Evolutionary conservation across 1,139 yeast genomes (phyloP).

Genomic region (Taphrina pruni): DNA sequence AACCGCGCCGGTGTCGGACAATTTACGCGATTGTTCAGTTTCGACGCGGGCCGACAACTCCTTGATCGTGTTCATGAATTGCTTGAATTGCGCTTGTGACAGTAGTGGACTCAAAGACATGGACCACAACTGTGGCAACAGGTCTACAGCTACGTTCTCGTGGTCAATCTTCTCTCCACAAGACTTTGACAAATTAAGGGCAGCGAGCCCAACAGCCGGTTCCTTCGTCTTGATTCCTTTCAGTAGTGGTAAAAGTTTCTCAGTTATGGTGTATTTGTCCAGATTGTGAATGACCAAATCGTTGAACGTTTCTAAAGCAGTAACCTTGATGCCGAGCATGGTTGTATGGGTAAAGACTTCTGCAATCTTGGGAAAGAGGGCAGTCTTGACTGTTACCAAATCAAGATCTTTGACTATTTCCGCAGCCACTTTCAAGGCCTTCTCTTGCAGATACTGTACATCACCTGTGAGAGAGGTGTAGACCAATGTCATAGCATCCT

Average conservation of each 20-base stretch:
- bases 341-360: constrained; percentile 82
- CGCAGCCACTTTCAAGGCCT: constrained; percentile 59
- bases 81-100: constrained; percentile 55
- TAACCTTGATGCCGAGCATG: constrained; percentile 73
- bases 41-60: constrained; percentile 54
- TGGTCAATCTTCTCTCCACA: constrained; percentile 53
- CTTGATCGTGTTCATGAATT: constrained; percentile 53
- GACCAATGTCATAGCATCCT: constrained; percentile 53
- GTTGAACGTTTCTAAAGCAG: constrained; percentile 70
- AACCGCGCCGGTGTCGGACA: constrained; percentile 42
- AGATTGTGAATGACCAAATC: constrained; percentile 64
- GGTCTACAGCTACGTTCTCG: constrained; percentile 56
- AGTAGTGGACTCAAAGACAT: constrained; percentile 59
- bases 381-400: constrained; percentile 74
- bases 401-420: constrained; percentile 61
- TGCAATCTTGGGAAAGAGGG: constrained; percentile 72
- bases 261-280: constrained; percentile 74
- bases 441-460: constrained; percentile 62
- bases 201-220: constrained; percentile 64
- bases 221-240: constrained; percentile 79
- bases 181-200: constrained; percentile 61
- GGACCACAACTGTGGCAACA: constrained; percentile 60
- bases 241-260: constrained; percentile 77
- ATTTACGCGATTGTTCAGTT: constrained; percentile 50
- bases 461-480: constrained; percentile 50